Evolutionary conservation across 129 eudicot genomes (phyloP).

Genomic region (sunflower (Helianthus annuus)): HanXRQr2.0-SUNRISE NC_035449.2:178213757-178214256

Average conservation of each 20-base stretch:
- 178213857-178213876: conserved; percentile 61
- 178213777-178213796: conserved; percentile 1
- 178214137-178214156: too few relatives aligned
- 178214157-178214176: too few relatives aligned
- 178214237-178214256: too few relatives aligned
- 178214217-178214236: too few relatives aligned
- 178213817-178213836: background rate
- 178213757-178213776: background rate
- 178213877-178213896: conserved; percentile 87
- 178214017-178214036: background rate
- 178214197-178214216: too few relatives aligned
- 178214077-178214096: too few relatives aligned
- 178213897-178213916: conserved; percentile 88
- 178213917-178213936: conserved; percentile 15
- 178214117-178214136: too few relatives aligned
- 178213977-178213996: conserved; percentile 8
- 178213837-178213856: conserved; percentile 75
- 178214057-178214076: too few relatives aligned
- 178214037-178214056: background rate
- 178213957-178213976: background rate
- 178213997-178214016: background rate
- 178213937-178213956: conserved; percentile 10
- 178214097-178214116: too few relatives aligned
- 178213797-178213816: background rate
- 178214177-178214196: too few relatives aligned